Percentiles rank a stretch among this genome's conserved stretches.
These are phyloP conservation scores for Podaxis carcinomalis DNA, from an alignment of 768 basidiomycete species.

Conservation along the genomic window DNA sequence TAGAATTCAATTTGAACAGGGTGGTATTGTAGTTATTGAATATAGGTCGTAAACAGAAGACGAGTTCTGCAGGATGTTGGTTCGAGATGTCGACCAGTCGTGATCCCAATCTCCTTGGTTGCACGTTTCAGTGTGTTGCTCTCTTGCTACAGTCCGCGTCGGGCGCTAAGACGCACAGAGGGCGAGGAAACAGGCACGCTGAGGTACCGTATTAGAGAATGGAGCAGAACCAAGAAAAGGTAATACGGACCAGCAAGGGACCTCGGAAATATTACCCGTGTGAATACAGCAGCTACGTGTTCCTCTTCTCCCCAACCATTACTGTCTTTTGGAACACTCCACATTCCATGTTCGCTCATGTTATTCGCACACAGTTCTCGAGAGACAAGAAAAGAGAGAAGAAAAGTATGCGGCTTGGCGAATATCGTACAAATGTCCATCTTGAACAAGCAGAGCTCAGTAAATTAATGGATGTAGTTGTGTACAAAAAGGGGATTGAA, in stretches of 20 bases:
- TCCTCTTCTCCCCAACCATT: neutral
- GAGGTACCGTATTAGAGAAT: neutral
- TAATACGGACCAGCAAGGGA: neutral
- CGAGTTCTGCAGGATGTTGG: neutral
- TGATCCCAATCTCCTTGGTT: neutral
- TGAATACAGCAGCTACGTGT: neutral
- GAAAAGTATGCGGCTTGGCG: neutral
- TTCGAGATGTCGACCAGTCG: neutral
- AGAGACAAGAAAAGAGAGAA: neutral
- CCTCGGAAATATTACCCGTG: neutral
- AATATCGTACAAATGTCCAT: conserved; percentile 4
- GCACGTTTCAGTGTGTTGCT: neutral
- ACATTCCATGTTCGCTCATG: neutral
- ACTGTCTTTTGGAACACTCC: neutral
- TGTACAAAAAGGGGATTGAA: neutral
- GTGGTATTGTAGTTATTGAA: neutral
- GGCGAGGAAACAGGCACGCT: neutral
- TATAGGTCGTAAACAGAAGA: neutral
- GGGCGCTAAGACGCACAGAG: neutral
- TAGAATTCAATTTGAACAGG: neutral
- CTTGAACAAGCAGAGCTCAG: neutral
- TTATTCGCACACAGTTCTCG: neutral
- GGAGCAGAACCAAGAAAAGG: neutral
- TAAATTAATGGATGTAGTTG: conserved; percentile 1
- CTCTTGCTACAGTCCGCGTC: neutral